Evolutionary conservation across 306 rosid species (phyloP).

Genomic region (Ceratonia siliqua): DNA sequence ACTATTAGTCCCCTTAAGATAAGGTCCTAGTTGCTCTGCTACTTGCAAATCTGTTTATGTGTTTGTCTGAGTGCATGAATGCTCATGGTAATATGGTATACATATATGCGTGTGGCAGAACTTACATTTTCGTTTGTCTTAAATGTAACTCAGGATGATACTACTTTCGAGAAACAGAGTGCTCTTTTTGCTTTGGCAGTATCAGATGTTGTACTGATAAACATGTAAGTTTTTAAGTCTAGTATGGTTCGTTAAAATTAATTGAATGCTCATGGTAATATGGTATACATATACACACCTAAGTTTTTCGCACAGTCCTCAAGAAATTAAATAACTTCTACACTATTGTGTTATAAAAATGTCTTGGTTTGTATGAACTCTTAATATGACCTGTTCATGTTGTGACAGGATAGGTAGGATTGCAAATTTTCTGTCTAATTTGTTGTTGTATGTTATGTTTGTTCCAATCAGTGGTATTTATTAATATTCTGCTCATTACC

Average conservation of each 20-base stretch:
- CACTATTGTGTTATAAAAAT: background rate
- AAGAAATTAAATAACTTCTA: slow-evolving; percentile 27
- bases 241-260: slow-evolving; percentile 25
- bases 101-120: background rate
- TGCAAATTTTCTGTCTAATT: slow-evolving; percentile 14
- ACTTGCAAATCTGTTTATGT: background rate
- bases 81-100: too few relatives aligned
- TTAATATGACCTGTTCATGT: background rate
- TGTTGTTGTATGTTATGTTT: slow-evolving; percentile 9
- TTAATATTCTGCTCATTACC: background rate
- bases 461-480: slow-evolving; percentile 18
- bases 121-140: slow-evolving; percentile 23
- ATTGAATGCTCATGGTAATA: too few relatives aligned
- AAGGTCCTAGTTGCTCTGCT: slow-evolving; percentile 8
- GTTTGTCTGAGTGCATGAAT: slow-evolving; percentile 14
- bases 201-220: slow-evolving; percentile 82
- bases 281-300: slow-evolving; percentile 10
- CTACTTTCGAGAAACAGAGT: slow-evolving; percentile 94
- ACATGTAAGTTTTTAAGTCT: slow-evolving; percentile 65
- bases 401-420: slow-evolving; percentile 14
- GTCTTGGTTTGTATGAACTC: background rate
- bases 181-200: slow-evolving; percentile 89
- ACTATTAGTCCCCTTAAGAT: too few relatives aligned
- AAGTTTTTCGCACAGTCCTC: background rate
- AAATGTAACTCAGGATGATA: slow-evolving; percentile 74